Evolutionary conservation across 805 yeast genomes (phyloP).

Genomic region (Candida taoyuanica): DNA sequence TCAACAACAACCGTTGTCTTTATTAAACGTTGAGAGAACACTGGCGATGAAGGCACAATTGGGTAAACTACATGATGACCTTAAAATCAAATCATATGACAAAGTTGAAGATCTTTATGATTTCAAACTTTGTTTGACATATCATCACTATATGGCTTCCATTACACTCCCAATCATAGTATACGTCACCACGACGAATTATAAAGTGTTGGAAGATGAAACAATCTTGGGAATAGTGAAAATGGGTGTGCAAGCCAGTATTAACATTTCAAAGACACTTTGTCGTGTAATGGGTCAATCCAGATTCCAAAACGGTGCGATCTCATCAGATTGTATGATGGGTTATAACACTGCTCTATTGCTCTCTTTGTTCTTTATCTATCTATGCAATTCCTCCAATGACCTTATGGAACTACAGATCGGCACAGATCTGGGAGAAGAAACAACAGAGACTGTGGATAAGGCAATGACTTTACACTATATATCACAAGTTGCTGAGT

Average conservation of each 20-base stretch:
- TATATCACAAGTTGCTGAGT: constrained; percentile 21
- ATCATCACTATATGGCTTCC: constrained; percentile 38
- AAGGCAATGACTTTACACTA: constrained; percentile 19
- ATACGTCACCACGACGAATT: constrained; percentile 34
- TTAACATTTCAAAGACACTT: constrained; percentile 35
- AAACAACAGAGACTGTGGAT: constrained; percentile 11
- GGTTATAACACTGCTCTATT: constrained; percentile 41
- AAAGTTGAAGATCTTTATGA: constrained; percentile 33
- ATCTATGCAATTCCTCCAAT: constrained; percentile 24
- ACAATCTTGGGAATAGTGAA: constrained; percentile 37
- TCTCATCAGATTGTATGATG: constrained; percentile 40
- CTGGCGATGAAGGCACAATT: constrained; percentile 33
- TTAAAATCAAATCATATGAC: constrained; percentile 28
- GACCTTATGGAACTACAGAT: constrained; percentile 19
- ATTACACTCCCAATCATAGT: constrained; percentile 41
- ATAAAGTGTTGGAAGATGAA: constrained; percentile 35
- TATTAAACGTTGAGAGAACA: constrained; percentile 37
- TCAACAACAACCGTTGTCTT: constrained; percentile 38
- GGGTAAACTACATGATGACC: constrained; percentile 31
- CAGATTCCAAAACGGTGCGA: constrained; percentile 37
- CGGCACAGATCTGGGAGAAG: constrained; percentile 3
- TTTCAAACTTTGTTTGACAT: constrained; percentile 37
- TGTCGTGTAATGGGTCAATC: constrained; percentile 22
- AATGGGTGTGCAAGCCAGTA: constrained; percentile 38
- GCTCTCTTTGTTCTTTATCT: constrained; percentile 37